Percentiles rank a stretch among this genome's conserved stretches.
These are phyloP conservation scores for Fonsecaea pugnacius DNA, from an alignment of 2,329 filamentous ascomycete genomes.

Conservation along the genomic window DNA sequence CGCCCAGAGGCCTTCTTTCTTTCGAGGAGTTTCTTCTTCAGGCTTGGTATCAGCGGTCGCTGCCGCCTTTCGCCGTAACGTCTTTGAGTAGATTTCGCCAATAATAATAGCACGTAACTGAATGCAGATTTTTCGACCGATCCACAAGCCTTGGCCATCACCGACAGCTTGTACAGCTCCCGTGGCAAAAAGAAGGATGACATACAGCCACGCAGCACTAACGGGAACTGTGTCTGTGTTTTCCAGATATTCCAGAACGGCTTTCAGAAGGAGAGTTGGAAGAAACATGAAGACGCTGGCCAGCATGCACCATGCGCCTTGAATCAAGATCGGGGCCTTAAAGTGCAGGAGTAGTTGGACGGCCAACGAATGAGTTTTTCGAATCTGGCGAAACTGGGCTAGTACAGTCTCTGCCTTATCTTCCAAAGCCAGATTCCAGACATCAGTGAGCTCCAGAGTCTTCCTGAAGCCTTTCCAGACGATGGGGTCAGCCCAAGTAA, in stretches of 20 bases:
- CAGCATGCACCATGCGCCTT: conserved; percentile 78
- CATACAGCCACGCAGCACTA: conserved; percentile 95
- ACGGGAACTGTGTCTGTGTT: conserved; percentile 72
- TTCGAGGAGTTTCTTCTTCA: conserved; percentile 56
- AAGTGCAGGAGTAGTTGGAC: conserved; percentile 86
- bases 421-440: conserved; percentile 88
- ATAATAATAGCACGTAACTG: conserved; percentile 92
- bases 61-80: conserved; percentile 85
- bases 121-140: conserved; percentile 92
- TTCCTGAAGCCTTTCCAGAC: conserved; percentile 87
- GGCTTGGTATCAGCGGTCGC: conserved; percentile 75
- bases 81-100: conserved; percentile 96
- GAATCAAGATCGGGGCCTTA: conserved; percentile 72
- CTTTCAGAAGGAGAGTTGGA: conserved; percentile 86
- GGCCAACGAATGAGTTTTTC: conserved; percentile 77
- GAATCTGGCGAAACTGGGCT: conserved; percentile 79
- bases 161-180: conserved; percentile 80
- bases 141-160: conserved; percentile 86
- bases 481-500: conserved; percentile 87
- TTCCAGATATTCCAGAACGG: conserved; percentile 94
- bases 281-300: conserved; percentile 85
- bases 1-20: conserved; percentile 46
- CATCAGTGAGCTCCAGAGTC: conserved; percentile 77
- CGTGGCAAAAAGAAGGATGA: conserved; percentile 83
- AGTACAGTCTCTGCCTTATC: conserved; percentile 86